phyloP scores from a whole-genome alignment of 176 grass and related monocot species.

The Puya raimondii region DNA sequence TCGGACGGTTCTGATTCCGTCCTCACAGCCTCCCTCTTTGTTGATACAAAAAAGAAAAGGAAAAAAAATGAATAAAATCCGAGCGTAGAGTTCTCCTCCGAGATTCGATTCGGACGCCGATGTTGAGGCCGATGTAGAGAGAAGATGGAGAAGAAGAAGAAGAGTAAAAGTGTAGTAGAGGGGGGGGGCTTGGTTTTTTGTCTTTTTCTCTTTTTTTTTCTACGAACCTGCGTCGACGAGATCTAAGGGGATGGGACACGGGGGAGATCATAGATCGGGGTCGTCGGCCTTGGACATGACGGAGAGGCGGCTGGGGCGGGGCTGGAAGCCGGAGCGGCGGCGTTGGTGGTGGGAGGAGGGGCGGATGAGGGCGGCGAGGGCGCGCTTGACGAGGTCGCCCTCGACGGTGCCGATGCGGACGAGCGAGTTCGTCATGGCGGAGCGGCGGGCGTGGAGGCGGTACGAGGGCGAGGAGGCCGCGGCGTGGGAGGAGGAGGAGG shows the following conservation, averaged over 20 bases:
- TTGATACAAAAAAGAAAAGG: constrained; percentile 14
- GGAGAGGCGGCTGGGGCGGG: constrained; percentile 38
- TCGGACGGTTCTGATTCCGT: constrained; percentile 12
- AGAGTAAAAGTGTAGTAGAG: background rate
- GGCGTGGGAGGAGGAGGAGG: constrained; percentile 15
- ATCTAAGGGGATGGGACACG: constrained; percentile 1
- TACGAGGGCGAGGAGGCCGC: background rate
- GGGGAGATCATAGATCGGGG: constrained; percentile 26
- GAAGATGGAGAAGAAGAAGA: too few relatives aligned
- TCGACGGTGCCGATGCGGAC: constrained; percentile 40
- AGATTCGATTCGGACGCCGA: constrained; percentile 2
- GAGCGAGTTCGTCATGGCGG: constrained; percentile 36
- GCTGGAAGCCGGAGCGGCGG: constrained; percentile 17
- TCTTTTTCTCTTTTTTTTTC: background rate
- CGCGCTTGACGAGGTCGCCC: constrained; percentile 34
- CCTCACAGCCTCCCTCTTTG: constrained; percentile 7
- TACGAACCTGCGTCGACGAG: constrained; percentile 9
- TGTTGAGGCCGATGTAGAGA: background rate
- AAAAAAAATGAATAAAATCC: constrained; percentile 5
- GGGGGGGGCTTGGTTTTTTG: background rate
- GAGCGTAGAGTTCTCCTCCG: background rate
- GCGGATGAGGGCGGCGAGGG: constrained; percentile 36
- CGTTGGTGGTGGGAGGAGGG: constrained; percentile 38
- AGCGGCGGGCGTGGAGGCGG: constrained; percentile 26
- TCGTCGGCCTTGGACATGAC: constrained; percentile 34